phyloP scores from a whole-genome alignment of 306 rosid genomes.

The Erythrophleum fordii region DNA sequence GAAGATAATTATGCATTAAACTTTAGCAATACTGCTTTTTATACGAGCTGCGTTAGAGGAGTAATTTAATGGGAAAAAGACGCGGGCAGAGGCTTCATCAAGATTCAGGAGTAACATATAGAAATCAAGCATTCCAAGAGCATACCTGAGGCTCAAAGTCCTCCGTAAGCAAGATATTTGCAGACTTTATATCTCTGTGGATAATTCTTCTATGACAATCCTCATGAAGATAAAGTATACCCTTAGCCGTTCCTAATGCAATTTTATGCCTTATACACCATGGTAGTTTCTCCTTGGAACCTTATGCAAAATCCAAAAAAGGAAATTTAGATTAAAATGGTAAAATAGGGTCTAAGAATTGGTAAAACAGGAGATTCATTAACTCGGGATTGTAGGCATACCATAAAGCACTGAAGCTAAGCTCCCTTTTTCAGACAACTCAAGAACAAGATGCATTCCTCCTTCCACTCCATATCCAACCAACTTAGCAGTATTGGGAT shows the following conservation, averaged over 20 bases:
- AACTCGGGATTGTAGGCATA: constrained; percentile 25
- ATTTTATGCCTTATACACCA: constrained; percentile 86
- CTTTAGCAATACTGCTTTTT: not conserved
- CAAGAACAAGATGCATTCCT: constrained; percentile 90
- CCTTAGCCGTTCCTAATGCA: constrained; percentile 82
- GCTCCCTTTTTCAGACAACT: constrained; percentile 87
- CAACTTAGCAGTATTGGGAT: constrained; percentile 82
- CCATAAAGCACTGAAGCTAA: constrained; percentile 86
- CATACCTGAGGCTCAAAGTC: constrained; percentile 85
- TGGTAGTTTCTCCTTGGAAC: constrained; percentile 70
- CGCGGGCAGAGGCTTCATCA: not conserved
- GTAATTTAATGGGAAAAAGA: no score
- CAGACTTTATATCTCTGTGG: constrained; percentile 97
- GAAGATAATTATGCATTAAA: not conserved
- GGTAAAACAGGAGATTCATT: not conserved
- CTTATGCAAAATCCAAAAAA: constrained; percentile 39
- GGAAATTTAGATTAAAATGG: not conserved
- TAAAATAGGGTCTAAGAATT: not conserved
- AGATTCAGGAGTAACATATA: not conserved
- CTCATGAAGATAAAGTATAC: constrained; percentile 87
- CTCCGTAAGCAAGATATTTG: constrained; percentile 86
- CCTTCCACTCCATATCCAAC: constrained; percentile 97
- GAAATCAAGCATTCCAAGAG: not conserved
- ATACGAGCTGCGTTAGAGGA: not conserved
- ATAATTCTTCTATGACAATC: constrained; percentile 93